These are phyloP conservation scores for Epichloe scottii DNA, from an alignment of 2,329 filamentous ascomycete genomes.

Conservation along the genomic window DNA sequence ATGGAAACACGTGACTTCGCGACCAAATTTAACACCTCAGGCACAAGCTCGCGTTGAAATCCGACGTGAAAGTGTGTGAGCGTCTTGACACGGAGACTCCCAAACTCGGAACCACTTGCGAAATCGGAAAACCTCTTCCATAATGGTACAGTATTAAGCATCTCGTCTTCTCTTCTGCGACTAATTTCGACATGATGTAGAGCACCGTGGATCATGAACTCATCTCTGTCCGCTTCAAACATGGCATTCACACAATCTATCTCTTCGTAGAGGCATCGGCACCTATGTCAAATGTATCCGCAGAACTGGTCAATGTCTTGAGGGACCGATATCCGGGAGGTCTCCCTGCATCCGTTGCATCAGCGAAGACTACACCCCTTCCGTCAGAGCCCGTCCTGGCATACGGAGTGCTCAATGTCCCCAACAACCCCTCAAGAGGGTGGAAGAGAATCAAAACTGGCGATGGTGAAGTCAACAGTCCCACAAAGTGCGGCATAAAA, in stretches of 20 bases:
- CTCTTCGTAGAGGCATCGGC: constrained; percentile 49
- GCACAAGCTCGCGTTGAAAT: too few species aligned
- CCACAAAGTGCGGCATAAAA: constrained; percentile 29
- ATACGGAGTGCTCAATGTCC: constrained; percentile 33
- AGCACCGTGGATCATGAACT: constrained; percentile 30
- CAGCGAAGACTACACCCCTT: constrained; percentile 24
- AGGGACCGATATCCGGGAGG: constrained; percentile 43
- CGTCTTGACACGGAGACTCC: background rate
- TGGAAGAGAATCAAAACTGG: constrained; percentile 35
- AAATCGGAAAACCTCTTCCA: background rate
- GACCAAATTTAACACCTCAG: background rate
- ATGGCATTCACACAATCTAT: constrained; percentile 58
- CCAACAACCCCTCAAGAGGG: constrained; percentile 32
- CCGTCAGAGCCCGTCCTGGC: constrained; percentile 29
- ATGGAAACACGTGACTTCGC: too few species aligned
- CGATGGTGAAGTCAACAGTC: constrained; percentile 23
- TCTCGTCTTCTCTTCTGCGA: background rate
- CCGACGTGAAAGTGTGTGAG: background rate
- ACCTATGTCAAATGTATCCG: constrained; percentile 43
- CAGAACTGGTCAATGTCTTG: constrained; percentile 45
- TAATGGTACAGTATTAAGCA: background rate
- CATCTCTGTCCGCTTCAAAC: constrained; percentile 59
- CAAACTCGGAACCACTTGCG: background rate
- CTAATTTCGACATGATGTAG: background rate
- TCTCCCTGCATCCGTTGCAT: constrained; percentile 25